Base-by-base conservation (phyloP, 139 green algal genomes). In the Bryopsis sp. region DNA sequence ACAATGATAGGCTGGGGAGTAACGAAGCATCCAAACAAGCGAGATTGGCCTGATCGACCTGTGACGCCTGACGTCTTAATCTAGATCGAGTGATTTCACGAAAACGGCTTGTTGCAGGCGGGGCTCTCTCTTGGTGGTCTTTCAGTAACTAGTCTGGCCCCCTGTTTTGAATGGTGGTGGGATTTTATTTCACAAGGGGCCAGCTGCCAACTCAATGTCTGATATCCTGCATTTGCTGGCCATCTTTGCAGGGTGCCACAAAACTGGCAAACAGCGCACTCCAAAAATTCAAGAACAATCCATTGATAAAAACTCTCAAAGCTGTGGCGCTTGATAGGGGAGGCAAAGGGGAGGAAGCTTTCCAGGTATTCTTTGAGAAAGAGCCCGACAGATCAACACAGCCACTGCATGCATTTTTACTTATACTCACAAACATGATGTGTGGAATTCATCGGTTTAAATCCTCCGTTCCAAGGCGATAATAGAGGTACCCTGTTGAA, bases 261-360 rank as follows among this genome's bases (percentile, higher is more conserved):
- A 93, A 95, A 76, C 76, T 89, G 19, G 75, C 57, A 0, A 80
- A 83, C 6, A 72, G 75, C 1, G 79, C 73, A 0, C 43, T 93
- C 19, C 76, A 82, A 33, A 95, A 92, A 75, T 84, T 89, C 32
- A 76, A 78, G 6, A 43, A 81, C 1, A 67, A 72, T 48, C 68
- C 76, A 28, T 50, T 88, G 19, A 34, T 93, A 3, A 75, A 70
- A 28, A 65, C 77, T 0, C 68, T 95, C 1, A 87, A 86, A 37
- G 84, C 79, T 8, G 77, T 88, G 3, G 78, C 78, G 0, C 57
- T 90, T 22, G 47, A 84, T 26, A 64, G 80, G 1, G 70, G 48
- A 35, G 78, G 78, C 47, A 81, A 71, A 28, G 1, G 5, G 29
- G 82, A 80, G 4, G 81, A 88, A 58, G 81, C 78, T 0, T 68